Evolutionary conservation across 495 filamentous ascomycete species (phyloP).

Genomic region (Clohesyomyces aquaticus): DNA sequence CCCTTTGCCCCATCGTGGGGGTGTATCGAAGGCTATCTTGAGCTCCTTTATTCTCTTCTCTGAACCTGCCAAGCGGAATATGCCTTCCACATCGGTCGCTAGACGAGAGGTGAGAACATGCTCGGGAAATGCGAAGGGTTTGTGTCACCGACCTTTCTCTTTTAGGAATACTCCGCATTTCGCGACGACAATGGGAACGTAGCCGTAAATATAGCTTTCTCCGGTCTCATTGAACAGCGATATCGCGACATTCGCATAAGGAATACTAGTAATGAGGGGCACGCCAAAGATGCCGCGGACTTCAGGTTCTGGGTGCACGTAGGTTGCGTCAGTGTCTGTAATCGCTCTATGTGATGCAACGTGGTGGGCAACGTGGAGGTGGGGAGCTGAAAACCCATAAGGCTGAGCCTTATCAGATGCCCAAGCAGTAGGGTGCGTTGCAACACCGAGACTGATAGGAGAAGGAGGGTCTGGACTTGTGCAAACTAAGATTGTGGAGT

Average conservation of each 20-base stretch:
- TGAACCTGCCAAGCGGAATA: conserved; percentile 95
- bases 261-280: conserved; percentile 91
- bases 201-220: conserved; percentile 96
- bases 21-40: conserved; percentile 87
- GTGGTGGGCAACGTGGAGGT: conserved; percentile 6
- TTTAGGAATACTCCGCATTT: conserved; percentile 98
- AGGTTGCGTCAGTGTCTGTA: conserved; percentile 18
- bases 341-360: conserved; percentile 16
- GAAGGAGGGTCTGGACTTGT: neutral
- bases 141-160: conserved; percentile 78
- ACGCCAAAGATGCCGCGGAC: conserved; percentile 83
- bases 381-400: neutral
- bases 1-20: conserved; percentile 95
- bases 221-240: conserved; percentile 89
- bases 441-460: neutral
- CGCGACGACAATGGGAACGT: conserved; percentile 97
- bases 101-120: conserved; percentile 16
- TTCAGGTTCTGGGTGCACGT: conserved; percentile 35
- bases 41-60: conserved; percentile 98
- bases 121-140: neutral
- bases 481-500: conserved; percentile 13
- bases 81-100: conserved; percentile 97
- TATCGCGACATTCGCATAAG: conserved; percentile 98
- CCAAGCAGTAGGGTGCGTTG: neutral
- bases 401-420: conserved; percentile 27